Evolutionary conservation across 257 asterid genomes (phyloP), one percentile per base, ranked within the genome.

Genomic region (Primulina tabacum): DNA sequence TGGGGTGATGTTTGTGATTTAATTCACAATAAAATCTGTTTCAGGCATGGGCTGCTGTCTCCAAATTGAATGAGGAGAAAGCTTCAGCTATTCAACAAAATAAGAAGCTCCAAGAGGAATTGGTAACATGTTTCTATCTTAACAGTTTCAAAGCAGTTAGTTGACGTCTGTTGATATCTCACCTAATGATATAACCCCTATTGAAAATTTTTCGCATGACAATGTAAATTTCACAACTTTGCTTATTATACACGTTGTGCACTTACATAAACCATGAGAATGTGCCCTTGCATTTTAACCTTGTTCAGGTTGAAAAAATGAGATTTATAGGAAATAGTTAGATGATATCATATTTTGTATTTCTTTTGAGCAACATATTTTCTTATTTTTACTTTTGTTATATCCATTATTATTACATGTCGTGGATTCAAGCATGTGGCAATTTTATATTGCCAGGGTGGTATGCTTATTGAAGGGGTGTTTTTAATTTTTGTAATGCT

Each of bases 21-120:
- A 68, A 16, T 58, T 56, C 65, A 59, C 55, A 56, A 56, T 60
- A 55, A 55, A 68, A 58, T 43, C 73, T 64, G n/a, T 75, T 74
- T 68, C 85, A 90, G 95, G 82, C 74, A 11, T 67, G 60, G 81
- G 75, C 87, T 56, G 64, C 65, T 78, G 77, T 86, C 77, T 75
- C 83, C 52, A 87, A 87, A 81, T 71, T 91, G 88, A 82, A 82
- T 12, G 84, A 84, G 73, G 95, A 91, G 86, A 91, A 84, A 79
- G 82, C 69, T 78, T 73, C 83, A 56, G 83, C 85, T n/a, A 55
- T 76, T 64, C 76, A 85, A 73, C 86, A 82, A 76, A 91, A 87
- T 72, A 80, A 82, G 78, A 83, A 82, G 82, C 89, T 87, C 60
- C 78, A 77, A 33, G 79, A 72, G 16, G 96, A 91, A 81, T 67